Evolutionary conservation across 2,329 filamentous ascomycete species (phyloP), one percentile per base, ranked within the genome.

Genomic region (Monosporascus sp.): DNA sequence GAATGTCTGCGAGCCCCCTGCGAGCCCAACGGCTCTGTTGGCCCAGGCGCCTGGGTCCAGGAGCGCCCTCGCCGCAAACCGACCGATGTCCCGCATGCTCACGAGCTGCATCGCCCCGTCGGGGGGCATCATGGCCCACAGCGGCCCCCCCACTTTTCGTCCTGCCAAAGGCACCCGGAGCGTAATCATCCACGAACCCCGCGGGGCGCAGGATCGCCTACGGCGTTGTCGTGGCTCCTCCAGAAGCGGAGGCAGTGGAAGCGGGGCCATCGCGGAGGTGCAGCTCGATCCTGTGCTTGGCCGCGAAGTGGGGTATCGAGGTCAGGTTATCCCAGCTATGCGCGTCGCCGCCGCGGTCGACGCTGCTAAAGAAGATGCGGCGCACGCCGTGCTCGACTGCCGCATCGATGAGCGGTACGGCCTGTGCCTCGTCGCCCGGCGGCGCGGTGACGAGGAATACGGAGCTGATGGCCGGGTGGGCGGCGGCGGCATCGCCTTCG

Each of bases 171-270:
- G 73, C 64, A 4, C 64, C 69, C 5, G 69, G 68, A 2, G 55
- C 59, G 11, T 73, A 60, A 68, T 79, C 80, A 7, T 87, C 83
- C 72, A 85, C 81, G 69, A 87, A 87, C 1, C 79, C 81, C 0
- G 80, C 77, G 0, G 84, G 84, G 3, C 84, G 76, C 3, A 87
- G 70, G 40, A 87, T 79, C 0, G 82, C 85, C 78, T 81, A 87
- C 8, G 26, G 9, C 8, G 26, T 27, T 2, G 26, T 9, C 26
- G 26, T 5, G 26, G 26, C 26, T 8, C 26, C 26, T 7, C 69
- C 69, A 81, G 85, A 83, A 0, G 59, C 61, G 16, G 56, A 38
- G 1, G 71, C 70, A 1, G 71, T 69, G 5, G 68, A 67, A 3
- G 65, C 61, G 14, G 72, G 72, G 8, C 26, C 51, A 22, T 79